A percentile compares a stretch with the other conserved stretches of the same genome.
phyloP scores from a whole-genome alignment of 2,329 filamentous ascomycete species.

The Cordyceps fumosorosea region DNA sequence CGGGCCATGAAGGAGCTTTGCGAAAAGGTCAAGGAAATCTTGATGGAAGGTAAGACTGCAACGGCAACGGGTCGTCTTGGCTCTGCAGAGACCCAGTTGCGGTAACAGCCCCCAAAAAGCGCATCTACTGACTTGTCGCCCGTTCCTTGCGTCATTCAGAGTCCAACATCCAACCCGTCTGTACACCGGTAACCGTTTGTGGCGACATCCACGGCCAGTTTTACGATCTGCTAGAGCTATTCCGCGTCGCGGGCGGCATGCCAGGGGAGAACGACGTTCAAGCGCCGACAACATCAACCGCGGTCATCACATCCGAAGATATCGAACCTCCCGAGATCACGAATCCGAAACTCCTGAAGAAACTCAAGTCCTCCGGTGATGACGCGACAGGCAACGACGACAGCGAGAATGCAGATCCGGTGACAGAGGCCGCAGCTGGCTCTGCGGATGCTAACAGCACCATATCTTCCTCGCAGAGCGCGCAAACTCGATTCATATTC shows the following conservation, averaged over 20 bases:
- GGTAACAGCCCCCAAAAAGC: background rate
- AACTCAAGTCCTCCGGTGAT: conserved; percentile 58
- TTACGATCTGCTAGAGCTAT: conserved; percentile 94
- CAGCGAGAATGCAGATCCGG: conserved; percentile 33
- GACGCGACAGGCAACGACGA: conserved; percentile 43
- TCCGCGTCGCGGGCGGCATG: conserved; percentile 94
- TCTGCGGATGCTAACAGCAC: conserved; percentile 25
- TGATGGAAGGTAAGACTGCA: conserved; percentile 76
- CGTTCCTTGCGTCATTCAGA: conserved; percentile 45
- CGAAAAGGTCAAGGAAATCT: conserved; percentile 96
- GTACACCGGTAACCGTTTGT: conserved; percentile 92
- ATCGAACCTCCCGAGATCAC: conserved; percentile 89
- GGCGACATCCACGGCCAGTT: conserved; percentile 99
- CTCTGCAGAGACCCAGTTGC: background rate
- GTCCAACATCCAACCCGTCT: conserved; percentile 97
- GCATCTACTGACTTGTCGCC: background rate
- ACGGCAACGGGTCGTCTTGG: no score
- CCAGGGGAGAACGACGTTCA: conserved; percentile 72
- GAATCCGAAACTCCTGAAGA: conserved; percentile 79
- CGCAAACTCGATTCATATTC: conserved; percentile 52
- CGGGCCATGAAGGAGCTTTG: conserved; percentile 97
- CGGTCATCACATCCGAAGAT: conserved; percentile 81
- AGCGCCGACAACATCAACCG: conserved; percentile 59
- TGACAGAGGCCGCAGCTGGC: conserved; percentile 13
- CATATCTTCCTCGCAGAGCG: conserved; percentile 37